A percentile compares a stretch with the other conserved stretches of the same genome.
These are phyloP conservation scores for Penicillium sclerotigenum DNA, from an alignment of 2,329 filamentous ascomycete species.

Conservation along the genomic window DNA sequence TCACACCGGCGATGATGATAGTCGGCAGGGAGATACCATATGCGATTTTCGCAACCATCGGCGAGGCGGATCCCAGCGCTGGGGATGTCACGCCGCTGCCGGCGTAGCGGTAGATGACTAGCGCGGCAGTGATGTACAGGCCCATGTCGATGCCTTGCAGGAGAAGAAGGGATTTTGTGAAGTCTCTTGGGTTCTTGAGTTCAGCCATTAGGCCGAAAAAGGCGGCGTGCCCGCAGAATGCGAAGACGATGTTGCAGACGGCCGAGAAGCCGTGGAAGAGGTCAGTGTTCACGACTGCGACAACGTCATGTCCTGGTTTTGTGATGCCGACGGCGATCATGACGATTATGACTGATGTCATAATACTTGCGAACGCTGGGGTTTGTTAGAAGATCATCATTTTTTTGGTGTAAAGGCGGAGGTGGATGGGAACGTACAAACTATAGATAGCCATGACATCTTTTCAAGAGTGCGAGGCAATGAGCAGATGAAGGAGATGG, in stretches of 20 bases:
- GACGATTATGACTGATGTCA: slow-evolving; percentile 61
- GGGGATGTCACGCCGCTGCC: slow-evolving; percentile 62
- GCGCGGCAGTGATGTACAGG: slow-evolving; percentile 64
- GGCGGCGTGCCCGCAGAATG: slow-evolving; percentile 66
- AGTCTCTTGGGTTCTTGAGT: slow-evolving; percentile 59
- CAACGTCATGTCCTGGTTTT: slow-evolving; percentile 40
- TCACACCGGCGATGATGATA: slow-evolving; percentile 68
- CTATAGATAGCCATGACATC: slow-evolving; percentile 60
- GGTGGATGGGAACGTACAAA: slow-evolving; percentile 36
- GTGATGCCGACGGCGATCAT: slow-evolving; percentile 63
- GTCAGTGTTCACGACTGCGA: slow-evolving; percentile 41
- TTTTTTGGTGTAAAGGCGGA: accelerated
- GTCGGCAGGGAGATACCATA: slow-evolving; percentile 68
- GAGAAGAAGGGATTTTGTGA: slow-evolving; percentile 60
- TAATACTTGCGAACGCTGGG: slow-evolving; percentile 60
- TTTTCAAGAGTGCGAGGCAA: slow-evolving; percentile 62
- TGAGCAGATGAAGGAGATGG: slow-evolving; percentile 58
- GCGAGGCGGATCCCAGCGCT: slow-evolving; percentile 61
- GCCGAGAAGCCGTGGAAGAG: slow-evolving; percentile 59
- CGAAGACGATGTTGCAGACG: slow-evolving; percentile 67
- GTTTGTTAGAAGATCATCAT: too few relatives aligned
- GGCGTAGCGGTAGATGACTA: slow-evolving; percentile 66
- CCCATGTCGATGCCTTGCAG: slow-evolving; percentile 58
- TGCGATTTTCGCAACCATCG: slow-evolving; percentile 59
- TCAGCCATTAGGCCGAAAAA: slow-evolving; percentile 67